Conservation (phyloP, 2,329 filamentous ascomycete species). For the Rutstroemia sp. region DNA sequence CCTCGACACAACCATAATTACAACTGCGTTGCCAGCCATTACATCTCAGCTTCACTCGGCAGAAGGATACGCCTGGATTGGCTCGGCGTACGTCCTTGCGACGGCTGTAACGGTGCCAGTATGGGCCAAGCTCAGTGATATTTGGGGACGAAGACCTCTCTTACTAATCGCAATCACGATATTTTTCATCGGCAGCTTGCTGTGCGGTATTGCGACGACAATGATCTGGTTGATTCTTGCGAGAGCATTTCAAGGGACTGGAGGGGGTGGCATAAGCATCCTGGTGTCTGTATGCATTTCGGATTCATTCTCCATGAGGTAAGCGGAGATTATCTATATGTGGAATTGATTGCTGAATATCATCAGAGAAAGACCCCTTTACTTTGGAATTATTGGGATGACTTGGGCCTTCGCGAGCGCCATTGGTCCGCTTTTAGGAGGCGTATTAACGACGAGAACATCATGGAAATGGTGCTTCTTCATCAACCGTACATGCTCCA, state of each 20-base stretch:
- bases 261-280: background rate
- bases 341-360: no score
- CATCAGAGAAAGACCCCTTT: no score
- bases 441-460: no score
- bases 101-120: conserved; percentile 33
- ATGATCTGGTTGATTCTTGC: conserved; percentile 14
- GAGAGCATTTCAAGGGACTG: conserved; percentile 22
- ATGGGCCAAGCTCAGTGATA: conserved; percentile 55
- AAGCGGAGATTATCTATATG: no score
- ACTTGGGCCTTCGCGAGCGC: no score
- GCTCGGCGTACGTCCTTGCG: conserved; percentile 43
- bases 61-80: conserved; percentile 44
- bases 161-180: conserved; percentile 51
- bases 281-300: no score
- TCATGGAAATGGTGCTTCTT: no score
- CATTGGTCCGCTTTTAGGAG: no score
- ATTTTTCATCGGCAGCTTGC: conserved; percentile 33
- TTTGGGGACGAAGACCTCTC: conserved; percentile 40
- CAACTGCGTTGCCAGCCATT: background rate
- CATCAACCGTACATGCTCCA: no score
- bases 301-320: no score
- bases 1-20: no score
- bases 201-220: conserved; percentile 7
- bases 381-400: no score
- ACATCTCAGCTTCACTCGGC: background rate